Evolutionary conservation across 108 stramenopile genomes (phyloP), one percentile per base, ranked within the genome.

Genomic region (Pseudonitzschia multiseries): DNA sequence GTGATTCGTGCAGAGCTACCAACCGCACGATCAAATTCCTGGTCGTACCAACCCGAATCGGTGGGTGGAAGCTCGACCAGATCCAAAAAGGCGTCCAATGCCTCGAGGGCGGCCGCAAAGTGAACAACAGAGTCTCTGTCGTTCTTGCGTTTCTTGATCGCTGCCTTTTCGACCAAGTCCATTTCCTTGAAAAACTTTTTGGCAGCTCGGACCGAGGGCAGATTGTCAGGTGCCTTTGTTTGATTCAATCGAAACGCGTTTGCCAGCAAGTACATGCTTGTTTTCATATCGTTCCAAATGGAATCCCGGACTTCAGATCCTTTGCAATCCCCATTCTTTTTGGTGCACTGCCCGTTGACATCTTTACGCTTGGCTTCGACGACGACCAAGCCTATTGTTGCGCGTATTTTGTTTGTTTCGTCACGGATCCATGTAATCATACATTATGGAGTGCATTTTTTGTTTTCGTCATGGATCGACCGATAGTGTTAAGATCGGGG

Each of bases 161-260:
- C 87, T 15, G 40, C 29, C 68, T 88, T 85, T 77, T 93, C 89
- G 73, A 93, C 83, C 8, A 65, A 71, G 72, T 93, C 87, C 78
- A 95, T 89, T 70, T 88, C 79, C 53, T 87, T 89, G 82, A 95
- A 95, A 76, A 95, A 95, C 51, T 79, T 79, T 72, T 90, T 91
- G 8, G 94, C 90, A 9, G 94, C 94, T 57, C 87, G 79, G n/a
- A 95, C 94, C 1, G 90, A 88, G 13, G 94, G 94, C 51, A 95
- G 59, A 65, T 89, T 90, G 48, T 95, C 94, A 5, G 94, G 94
- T 22, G 94, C 88, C 69, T 95, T 95, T 59, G 78, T 80, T 51
- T 95, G 94, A 77, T 95, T 92, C 76, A 91, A 83, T 13, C 94
- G 87, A 72, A 95, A 95, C 9, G 94, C 94, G 71, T 95, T 95